phyloP scores from a whole-genome alignment of 176 grass and related monocot species.

The Aegilops speltoides region DNA sequence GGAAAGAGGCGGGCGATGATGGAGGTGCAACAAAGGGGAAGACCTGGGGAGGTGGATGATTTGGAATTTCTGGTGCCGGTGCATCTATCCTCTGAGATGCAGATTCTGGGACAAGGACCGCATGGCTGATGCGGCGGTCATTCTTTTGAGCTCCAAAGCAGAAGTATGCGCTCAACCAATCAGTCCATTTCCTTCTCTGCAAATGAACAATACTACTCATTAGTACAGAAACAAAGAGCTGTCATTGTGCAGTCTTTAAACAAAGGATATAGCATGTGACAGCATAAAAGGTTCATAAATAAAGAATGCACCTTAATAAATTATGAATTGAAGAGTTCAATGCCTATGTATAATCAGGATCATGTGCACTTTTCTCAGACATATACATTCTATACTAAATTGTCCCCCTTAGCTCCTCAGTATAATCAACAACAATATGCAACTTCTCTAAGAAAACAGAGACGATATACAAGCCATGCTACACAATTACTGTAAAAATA shows the following conservation, averaged over 20 bases:
- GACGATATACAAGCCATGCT: background rate
- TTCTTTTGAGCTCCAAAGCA: conserved; percentile 92
- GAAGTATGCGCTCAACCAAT: conserved; percentile 74
- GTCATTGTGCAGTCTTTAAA: background rate
- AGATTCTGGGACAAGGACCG: conserved; percentile 71
- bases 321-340: conserved; percentile 15
- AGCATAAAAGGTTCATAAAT: background rate
- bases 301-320: background rate
- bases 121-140: conserved; percentile 63
- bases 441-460: background rate
- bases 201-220: conserved; percentile 20
- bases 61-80: conserved; percentile 45
- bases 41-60: conserved; percentile 50
- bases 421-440: background rate
- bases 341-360: background rate
- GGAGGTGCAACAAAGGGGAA: conserved; percentile 87
- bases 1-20: conserved; percentile 85
- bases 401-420: background rate
- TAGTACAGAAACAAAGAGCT: conserved; percentile 4
- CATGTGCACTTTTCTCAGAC: background rate
- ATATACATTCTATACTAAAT: background rate
- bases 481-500: background rate
- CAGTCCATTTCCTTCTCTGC: conserved; percentile 90
- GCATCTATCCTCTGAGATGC: conserved; percentile 52
- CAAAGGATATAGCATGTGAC: background rate